phyloP scores from a whole-genome alignment of 2,329 filamentous ascomycete genomes.

The Paracamarosporium sp. region DNA sequence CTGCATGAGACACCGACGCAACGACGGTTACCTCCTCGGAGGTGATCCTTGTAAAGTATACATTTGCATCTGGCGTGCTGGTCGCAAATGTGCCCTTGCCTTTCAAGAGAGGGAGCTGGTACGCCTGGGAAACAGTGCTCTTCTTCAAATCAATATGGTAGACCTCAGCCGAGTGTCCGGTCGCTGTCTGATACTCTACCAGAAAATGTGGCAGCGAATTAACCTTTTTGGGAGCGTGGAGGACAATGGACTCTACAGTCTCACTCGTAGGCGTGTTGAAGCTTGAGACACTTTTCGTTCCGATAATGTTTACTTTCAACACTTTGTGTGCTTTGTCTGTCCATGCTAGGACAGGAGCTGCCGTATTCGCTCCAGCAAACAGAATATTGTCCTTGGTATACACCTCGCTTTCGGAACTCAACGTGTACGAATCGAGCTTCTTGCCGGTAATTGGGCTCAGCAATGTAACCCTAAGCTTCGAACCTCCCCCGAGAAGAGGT shows the following conservation, averaged over 20 bases:
- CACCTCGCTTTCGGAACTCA: slow-evolving; percentile 79
- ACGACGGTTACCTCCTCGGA: slow-evolving; percentile 75
- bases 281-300: slow-evolving; percentile 52
- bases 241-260: slow-evolving; percentile 58
- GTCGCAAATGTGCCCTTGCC: slow-evolving; percentile 79
- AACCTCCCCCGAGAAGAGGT: slow-evolving; percentile 66
- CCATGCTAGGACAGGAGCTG: slow-evolving; percentile 78
- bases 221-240: slow-evolving; percentile 76
- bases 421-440: slow-evolving; percentile 72
- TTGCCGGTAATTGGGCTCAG: slow-evolving; percentile 77
- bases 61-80: slow-evolving; percentile 78
- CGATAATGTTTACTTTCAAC: slow-evolving; percentile 74
- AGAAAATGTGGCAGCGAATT: slow-evolving; percentile 83
- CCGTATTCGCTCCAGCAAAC: slow-evolving; percentile 78
- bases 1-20: slow-evolving; percentile 77
- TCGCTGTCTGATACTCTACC: slow-evolving; percentile 76
- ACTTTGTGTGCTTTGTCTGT: slow-evolving; percentile 67
- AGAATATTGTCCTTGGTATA: slow-evolving; percentile 69
- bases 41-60: slow-evolving; percentile 87
- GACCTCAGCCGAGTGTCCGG: slow-evolving; percentile 81
- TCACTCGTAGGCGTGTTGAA: slow-evolving; percentile 52
- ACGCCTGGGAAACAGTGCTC: slow-evolving; percentile 74
- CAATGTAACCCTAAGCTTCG: slow-evolving; percentile 77
- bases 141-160: slow-evolving; percentile 81
- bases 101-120: slow-evolving; percentile 74